phyloP scores from a whole-genome alignment of 192 early-diverging fungal species.

The Coemansia sp. region DNA sequence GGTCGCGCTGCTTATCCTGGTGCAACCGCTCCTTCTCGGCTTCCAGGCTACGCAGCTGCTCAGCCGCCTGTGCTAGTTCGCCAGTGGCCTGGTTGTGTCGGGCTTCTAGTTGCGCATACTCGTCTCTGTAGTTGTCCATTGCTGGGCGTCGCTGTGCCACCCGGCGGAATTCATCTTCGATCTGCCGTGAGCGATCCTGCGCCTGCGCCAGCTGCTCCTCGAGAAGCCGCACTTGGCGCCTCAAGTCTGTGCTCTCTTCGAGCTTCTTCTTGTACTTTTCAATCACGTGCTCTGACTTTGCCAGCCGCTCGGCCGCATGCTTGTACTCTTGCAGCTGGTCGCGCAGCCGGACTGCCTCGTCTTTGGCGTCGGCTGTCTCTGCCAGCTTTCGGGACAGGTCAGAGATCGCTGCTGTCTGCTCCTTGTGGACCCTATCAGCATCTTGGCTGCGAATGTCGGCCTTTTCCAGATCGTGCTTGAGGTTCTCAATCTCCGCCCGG shows the following conservation, averaged over 20 bases:
- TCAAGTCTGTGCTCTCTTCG: constrained; percentile 82
- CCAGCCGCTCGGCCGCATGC: constrained; percentile 86
- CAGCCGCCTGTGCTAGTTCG: constrained; percentile 71
- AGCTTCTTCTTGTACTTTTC: constrained; percentile 97
- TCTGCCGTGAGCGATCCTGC: constrained; percentile 66
- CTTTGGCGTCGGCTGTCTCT: constrained; percentile 62
- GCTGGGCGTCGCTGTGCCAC: constrained; percentile 72
- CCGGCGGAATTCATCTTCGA: constrained; percentile 90
- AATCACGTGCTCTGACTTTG: constrained; percentile 91
- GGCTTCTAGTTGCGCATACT: constrained; percentile 72
- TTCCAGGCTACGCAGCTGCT: constrained; percentile 63
- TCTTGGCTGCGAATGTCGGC: constrained; percentile 77
- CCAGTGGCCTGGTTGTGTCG: constrained; percentile 65
- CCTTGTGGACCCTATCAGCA: constrained; percentile 60
- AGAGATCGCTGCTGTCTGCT: constrained; percentile 61
- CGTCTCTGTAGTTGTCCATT: constrained; percentile 89
- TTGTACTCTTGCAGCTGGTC: constrained; percentile 93
- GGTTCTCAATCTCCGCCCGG: constrained; percentile 80
- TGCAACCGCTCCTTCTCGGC: constrained; percentile 66
- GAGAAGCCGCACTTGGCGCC: constrained; percentile 71
- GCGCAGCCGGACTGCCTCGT: constrained; percentile 70
- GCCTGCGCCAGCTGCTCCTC: constrained; percentile 77
- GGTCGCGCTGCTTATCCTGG: constrained; percentile 62
- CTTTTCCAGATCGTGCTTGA: constrained; percentile 82
- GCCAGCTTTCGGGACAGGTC: constrained; percentile 67